Evolutionary conservation across 2,329 filamentous ascomycete genomes (phyloP).

Genomic region (Aspergillus oerlinghausenensis): DNA sequence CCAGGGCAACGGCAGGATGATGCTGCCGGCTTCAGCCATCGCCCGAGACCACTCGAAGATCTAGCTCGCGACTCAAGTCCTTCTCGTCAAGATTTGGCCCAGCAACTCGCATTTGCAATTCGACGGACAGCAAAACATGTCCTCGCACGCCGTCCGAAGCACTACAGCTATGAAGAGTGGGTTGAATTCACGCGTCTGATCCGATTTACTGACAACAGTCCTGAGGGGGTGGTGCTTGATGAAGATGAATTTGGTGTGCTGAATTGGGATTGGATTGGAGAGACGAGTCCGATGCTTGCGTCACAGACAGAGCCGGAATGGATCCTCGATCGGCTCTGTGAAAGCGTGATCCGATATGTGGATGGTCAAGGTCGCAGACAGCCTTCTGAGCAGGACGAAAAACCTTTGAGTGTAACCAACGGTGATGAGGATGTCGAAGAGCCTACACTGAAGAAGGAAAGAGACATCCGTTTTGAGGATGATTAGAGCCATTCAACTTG

Average conservation of each 20-base stretch:
- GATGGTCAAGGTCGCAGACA: slow-evolving; percentile 18
- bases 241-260: slow-evolving; percentile 57
- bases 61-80: slow-evolving; percentile 44
- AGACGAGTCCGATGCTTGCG: slow-evolving; percentile 63
- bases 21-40: slow-evolving; percentile 2
- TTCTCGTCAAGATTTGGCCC: slow-evolving; percentile 56
- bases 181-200: slow-evolving; percentile 77
- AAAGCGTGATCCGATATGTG: slow-evolving; percentile 53
- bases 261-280: slow-evolving; percentile 70
- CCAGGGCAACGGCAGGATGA: slow-evolving; percentile 12
- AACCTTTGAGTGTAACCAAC: not conserved
- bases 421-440: slow-evolving; percentile 9
- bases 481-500: not conserved
- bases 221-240: slow-evolving; percentile 35
- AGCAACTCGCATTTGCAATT: slow-evolving; percentile 65
- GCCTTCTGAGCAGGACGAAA: not conserved
- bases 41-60: slow-evolving; percentile 37
- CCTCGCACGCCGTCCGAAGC: slow-evolving; percentile 40
- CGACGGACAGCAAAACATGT: slow-evolving; percentile 44
- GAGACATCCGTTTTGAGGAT: slow-evolving; percentile 20
- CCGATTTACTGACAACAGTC: slow-evolving; percentile 45
- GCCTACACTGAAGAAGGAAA: slow-evolving; percentile 21
- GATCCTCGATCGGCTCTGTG: slow-evolving; percentile 61
- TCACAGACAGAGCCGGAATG: slow-evolving; percentile 61
- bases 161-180: slow-evolving; percentile 81